phyloP scores from a whole-genome alignment of 2,329 filamentous ascomycete species.

The Fusarium sp. region DNA sequence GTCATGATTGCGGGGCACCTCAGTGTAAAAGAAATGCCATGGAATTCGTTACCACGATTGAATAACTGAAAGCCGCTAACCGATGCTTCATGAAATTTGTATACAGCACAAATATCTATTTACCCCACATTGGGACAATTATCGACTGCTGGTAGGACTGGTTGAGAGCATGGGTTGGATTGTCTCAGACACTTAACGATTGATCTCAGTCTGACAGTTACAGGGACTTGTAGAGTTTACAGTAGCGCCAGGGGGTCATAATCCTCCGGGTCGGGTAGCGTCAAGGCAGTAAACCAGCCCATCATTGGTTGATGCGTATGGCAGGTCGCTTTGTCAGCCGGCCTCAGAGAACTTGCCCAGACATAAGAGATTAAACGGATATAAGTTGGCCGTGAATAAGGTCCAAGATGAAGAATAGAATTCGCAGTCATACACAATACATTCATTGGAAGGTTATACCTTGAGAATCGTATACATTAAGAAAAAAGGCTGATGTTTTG shows the following conservation, averaged over 20 bases:
- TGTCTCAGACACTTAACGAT: slow-evolving; percentile 11
- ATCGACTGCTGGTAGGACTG: not conserved
- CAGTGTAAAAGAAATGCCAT: not conserved
- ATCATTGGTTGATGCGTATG: not conserved
- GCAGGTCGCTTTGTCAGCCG: not conserved
- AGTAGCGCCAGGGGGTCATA: slow-evolving; percentile 10
- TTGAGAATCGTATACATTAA: not conserved
- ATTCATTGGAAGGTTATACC: not conserved
- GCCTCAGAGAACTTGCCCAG: not conserved
- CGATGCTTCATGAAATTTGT: no score
- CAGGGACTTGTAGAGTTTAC: not conserved
- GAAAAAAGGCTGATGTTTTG: not conserved
- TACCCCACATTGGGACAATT: not conserved
- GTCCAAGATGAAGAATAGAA: not conserved
- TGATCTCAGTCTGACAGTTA: not conserved
- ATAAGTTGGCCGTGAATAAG: not conserved
- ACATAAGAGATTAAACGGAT: not conserved
- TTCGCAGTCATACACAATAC: not conserved
- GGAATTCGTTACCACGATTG: no score
- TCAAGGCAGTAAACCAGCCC: not conserved
- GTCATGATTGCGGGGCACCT: slow-evolving; percentile 33
- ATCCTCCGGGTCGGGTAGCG: slow-evolving; percentile 2
- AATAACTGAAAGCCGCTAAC: not conserved
- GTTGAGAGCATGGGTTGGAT: not conserved
- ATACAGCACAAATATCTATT: not conserved